Evolutionary conservation across 1,284 basidiomycete genomes (phyloP).

Genomic region (Dichomitus squalens): DNA sequence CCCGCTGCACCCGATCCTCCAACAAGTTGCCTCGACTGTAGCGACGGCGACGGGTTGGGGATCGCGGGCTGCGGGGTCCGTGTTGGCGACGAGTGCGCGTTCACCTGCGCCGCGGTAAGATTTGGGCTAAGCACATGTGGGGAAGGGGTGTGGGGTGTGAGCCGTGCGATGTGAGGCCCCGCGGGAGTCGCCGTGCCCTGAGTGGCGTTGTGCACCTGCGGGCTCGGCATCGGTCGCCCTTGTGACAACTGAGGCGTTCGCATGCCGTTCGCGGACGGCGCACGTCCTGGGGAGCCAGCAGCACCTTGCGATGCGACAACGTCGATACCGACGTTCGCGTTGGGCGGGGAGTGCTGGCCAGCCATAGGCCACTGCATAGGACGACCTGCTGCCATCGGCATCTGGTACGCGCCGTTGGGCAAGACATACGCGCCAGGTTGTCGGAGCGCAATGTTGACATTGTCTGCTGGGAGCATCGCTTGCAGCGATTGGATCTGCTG

Average conservation of each 20-base stretch:
- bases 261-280: slow-evolving; percentile 57
- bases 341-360: slow-evolving; percentile 21
- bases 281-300: slow-evolving; percentile 41
- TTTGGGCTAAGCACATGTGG: slow-evolving; percentile 57
- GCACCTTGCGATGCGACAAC: slow-evolving; percentile 35
- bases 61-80: slow-evolving; percentile 57
- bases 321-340: slow-evolving; percentile 30
- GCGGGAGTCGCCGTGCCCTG: slow-evolving; percentile 35
- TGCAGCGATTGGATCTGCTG: slow-evolving; percentile 56
- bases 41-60: slow-evolving; percentile 55
- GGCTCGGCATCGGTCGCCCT: slow-evolving; percentile 27
- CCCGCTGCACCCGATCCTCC: slow-evolving; percentile 45
- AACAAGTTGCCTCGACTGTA: slow-evolving; percentile 60
- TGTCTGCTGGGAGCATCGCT: slow-evolving; percentile 38
- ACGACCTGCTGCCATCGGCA: slow-evolving; percentile 44
- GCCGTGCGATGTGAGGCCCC: slow-evolving; percentile 31
- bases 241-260: slow-evolving; percentile 38
- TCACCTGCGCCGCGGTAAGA: slow-evolving; percentile 42
- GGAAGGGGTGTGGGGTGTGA: slow-evolving; percentile 47
- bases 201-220: slow-evolving; percentile 41
- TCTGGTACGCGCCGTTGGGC: slow-evolving; percentile 39
- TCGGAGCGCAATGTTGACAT: slow-evolving; percentile 33
- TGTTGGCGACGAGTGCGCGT: slow-evolving; percentile 53
- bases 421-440: slow-evolving; percentile 36
- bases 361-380: slow-evolving; percentile 45